Percentiles rank a stretch among this genome's conserved stretches.
Conservation (phyloP, 2,329 filamentous ascomycete genomes). For the Phyllosticta capitalensis region DNA sequence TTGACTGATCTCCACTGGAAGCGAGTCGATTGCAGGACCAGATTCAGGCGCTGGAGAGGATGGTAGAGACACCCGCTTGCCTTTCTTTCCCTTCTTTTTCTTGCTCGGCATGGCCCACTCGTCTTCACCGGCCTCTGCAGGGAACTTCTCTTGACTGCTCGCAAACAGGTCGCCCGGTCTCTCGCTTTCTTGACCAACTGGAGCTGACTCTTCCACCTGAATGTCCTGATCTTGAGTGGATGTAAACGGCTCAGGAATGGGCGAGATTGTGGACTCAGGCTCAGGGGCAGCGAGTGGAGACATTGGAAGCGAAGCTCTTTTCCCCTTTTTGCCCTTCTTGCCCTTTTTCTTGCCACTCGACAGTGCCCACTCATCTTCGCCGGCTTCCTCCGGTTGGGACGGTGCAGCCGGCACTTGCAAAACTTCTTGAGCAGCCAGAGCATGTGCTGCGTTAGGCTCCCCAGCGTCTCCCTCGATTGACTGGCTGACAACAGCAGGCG, state of each 20-base stretch:
- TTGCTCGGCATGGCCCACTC: neutral
- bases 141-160: no score
- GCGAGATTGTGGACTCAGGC: no score
- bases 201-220: no score
- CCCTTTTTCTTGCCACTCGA: neutral
- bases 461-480: neutral
- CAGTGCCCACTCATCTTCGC: constrained; percentile 1
- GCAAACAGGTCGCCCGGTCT: no score
- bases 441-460: neutral
- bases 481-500: neutral
- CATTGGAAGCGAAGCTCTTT: neutral
- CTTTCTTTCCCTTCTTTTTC: constrained; percentile 18
- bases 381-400: neutral
- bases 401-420: neutral
- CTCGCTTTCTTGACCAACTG: no score
- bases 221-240: no score
- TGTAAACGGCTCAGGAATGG: no score
- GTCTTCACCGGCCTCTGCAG: neutral
- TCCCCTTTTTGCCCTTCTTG: constrained; percentile 12
- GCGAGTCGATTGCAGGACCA: neutral
- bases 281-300: no score
- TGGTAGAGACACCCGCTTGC: constrained; percentile 15
- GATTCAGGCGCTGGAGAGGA: neutral
- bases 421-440: neutral
- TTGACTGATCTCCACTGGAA: neutral